Base-by-base conservation (phyloP, 2,329 filamentous ascomycete genomes). In the Plectosphaerella sp. region DNA sequence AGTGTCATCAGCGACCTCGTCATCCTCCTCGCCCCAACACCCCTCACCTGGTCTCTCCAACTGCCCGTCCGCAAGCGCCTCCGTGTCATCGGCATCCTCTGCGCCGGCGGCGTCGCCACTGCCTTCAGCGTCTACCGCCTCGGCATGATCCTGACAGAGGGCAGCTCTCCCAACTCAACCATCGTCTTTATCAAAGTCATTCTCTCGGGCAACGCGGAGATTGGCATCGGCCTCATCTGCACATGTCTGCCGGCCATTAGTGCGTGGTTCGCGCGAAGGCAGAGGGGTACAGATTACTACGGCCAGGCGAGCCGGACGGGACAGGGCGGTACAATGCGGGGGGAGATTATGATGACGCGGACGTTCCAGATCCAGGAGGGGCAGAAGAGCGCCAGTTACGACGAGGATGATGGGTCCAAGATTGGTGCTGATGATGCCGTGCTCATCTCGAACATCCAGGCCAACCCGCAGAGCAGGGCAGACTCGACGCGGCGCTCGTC, bases 41-140 rank as follows among this genome's bases (percentile, higher is more conserved):
- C 66, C 4, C 58, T 67, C 20, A 65, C 65, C 6, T 64, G 66
- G 55, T 67, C 64, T 2, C 58, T 70, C 36, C 59, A 65, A 41
- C 55, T 68, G 51, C 58, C 66, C 2, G 47, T 49, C 25, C 61
- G 54, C 46, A 65, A 62, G 58, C 61, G 64, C 48, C 49, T 71
- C 5, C 62, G 60, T 1, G 62, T 68, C 7, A 56, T 57, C 14
- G 62, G 54, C 15, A 59, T 68, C 39, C 57, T 68, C 7, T 60
- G 63, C 48, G 64, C 64, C 1, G 64, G 66, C 9, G 66, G 66
- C 9, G 39, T 67, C 20, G 65, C 66, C 11, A 68, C 65, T 1
- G 65, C 54, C 0, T 65, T 66, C 11, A 66, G 63, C 36, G 51
- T 67, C 20, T 65, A 64, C 33, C 62, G 65, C 10, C 50, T 66